phyloP scores from a whole-genome alignment of 768 basidiomycete genomes.

The Lactarius sp. region DNA sequence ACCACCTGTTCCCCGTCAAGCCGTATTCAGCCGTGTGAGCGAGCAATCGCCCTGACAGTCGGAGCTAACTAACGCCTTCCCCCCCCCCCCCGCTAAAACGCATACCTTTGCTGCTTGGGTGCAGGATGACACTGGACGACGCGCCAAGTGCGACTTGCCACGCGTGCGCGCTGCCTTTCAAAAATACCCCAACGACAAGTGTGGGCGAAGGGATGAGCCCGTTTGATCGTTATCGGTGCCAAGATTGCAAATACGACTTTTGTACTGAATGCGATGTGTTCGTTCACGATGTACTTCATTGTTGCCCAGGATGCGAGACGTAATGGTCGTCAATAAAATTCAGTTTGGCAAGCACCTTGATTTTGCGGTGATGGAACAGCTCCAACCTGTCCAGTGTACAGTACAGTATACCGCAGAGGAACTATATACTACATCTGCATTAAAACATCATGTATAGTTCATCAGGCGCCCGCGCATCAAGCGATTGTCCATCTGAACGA shows the following conservation, averaged over 20 bases:
- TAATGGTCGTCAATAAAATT: conserved; percentile 25
- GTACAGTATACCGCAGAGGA: background rate
- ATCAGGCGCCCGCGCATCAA: background rate
- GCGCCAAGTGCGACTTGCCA: conserved; percentile 51
- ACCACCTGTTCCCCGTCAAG: conserved; percentile 93
- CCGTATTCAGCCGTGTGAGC: conserved; percentile 78
- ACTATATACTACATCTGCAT: background rate
- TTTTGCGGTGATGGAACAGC: background rate
- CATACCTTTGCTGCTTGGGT: background rate
- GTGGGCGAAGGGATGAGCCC: conserved; percentile 70
- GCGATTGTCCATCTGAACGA: background rate
- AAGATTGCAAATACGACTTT: conserved; percentile 81
- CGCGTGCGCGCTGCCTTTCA: conserved; percentile 75
- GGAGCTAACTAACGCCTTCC: background rate
- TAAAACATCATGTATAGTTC: background rate
- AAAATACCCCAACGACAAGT: conserved; percentile 34
- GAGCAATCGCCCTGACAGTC: background rate
- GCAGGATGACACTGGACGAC: conserved; percentile 40
- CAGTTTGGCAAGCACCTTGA: background rate
- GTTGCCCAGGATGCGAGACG: conserved; percentile 82
- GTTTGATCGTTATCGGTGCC: conserved; percentile 83
- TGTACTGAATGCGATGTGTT: conserved; percentile 96
- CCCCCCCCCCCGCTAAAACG: background rate
- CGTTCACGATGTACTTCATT: conserved; percentile 91
- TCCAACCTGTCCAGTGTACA: background rate